Base-by-base conservation (phyloP, 208 protist genomes). In the Leptomonas pyrrhocoris region DNA sequence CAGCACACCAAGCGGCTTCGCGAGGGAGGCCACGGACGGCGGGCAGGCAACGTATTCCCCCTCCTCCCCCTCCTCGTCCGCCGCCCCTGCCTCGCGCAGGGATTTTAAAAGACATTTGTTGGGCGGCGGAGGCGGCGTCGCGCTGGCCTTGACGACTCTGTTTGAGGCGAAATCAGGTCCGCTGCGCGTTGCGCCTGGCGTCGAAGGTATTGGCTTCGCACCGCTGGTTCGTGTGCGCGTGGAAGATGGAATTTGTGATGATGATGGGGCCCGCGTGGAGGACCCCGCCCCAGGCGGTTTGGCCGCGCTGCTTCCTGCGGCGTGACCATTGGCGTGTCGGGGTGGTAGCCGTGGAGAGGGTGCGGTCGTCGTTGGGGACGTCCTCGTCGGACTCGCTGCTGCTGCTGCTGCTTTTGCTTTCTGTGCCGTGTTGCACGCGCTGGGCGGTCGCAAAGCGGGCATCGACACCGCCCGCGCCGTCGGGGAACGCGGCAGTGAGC, bases 401-500 rank as follows among this genome's bases (percentile, higher is more conserved):
- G 34, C 57, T 62, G 23, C 4, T 62, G 25, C 23, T 50, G 57
- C 45, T 28, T 61, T 43, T 28, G 7, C 50, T 13, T 21, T 2
- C 2, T 8, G 16, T 2, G 19, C n/a, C 1, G n/a, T 7, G 4
- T 2, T n/a, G 40, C 57, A 40, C 16, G 21, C 27, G 53, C 53
- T 38, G 53, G 64, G 46, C 36, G 34, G 28, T 23, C 49, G 36
- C 25, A 45, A 36, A 18, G 68, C 46, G 18, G 25, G 69, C 71
- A 72, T 30, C 5, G 63, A 56, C 64, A 71, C 30, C 43, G 57
- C 72, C 49, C 34, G 56, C 15, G 27, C 25, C 34, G 16, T 54
- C 5, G 15, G 31, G 1, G 72, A 72, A 31, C 13, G n/a, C 43
- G 48, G 30, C n/a, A 55, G 48, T 30, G 72, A 67, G 61, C 46